A percentile compares a stretch with the other conserved stretches of the same genome.
These are phyloP conservation scores for Sonneratia alba DNA, from an alignment of 345 rosid genomes.

Conservation along the genomic window DNA sequence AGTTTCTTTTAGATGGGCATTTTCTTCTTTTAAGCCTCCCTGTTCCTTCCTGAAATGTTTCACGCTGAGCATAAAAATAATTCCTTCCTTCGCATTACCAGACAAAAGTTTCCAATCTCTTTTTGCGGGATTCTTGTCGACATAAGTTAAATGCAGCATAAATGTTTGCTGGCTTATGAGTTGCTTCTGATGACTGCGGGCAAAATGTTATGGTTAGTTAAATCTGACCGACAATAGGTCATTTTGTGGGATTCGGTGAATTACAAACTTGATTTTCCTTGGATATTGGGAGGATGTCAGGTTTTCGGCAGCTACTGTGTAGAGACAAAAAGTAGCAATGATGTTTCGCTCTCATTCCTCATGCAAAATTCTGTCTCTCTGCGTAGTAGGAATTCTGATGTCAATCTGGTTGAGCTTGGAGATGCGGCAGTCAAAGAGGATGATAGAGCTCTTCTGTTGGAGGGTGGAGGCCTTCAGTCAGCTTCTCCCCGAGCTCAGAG, in stretches of 20 bases:
- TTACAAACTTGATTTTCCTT: background rate
- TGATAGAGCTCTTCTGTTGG: slow-evolving; percentile 67
- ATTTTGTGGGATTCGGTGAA: background rate
- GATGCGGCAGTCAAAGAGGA: slow-evolving; percentile 53
- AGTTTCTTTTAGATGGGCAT: background rate
- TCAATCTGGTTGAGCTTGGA: slow-evolving; percentile 59
- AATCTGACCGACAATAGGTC: background rate
- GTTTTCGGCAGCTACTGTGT: background rate
- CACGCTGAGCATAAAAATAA: background rate
- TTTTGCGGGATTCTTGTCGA: background rate
- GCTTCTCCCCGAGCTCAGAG: slow-evolving; percentile 63
- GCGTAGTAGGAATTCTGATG: slow-evolving; percentile 72
- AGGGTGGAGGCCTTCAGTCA: slow-evolving; percentile 76
- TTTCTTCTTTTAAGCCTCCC: background rate
- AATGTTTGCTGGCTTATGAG: background rate
- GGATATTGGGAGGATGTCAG: background rate
- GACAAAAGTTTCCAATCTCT: background rate
- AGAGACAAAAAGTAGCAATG: background rate
- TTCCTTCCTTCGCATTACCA: background rate
- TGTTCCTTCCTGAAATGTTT: background rate
- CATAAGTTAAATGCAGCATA: background rate
- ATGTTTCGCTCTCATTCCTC: slow-evolving; percentile 1
- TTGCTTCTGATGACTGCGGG: background rate
- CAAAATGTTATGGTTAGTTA: background rate
- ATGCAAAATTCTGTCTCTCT: background rate